Conservation (phyloP, 1,284 basidiomycete genomes). For the Fomes fomentarius region DNA sequence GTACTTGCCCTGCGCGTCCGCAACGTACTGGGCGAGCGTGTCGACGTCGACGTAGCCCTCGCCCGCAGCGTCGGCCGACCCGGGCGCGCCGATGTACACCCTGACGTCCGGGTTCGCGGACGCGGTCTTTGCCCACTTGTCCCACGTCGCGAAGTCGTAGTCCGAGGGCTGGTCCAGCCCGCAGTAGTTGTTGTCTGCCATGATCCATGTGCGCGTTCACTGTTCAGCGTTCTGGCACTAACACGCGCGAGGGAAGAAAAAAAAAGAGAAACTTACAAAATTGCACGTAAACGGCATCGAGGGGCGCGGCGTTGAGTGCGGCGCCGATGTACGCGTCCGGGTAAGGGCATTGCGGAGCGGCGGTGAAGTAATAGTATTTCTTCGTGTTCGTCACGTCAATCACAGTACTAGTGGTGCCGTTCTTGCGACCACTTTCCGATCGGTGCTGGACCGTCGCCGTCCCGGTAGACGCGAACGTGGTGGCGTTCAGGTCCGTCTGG, state of each 20-base stretch:
- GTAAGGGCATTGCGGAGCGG: slow-evolving; percentile 61
- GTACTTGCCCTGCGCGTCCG: slow-evolving; percentile 46
- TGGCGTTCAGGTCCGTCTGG: slow-evolving; percentile 46
- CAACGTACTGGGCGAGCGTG: slow-evolving; percentile 47
- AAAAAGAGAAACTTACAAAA: slow-evolving; percentile 44
- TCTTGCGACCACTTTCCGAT: slow-evolving; percentile 2
- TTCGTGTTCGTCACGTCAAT: slow-evolving; percentile 12
- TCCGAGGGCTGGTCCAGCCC: slow-evolving; percentile 38
- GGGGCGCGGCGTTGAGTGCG: slow-evolving; percentile 52
- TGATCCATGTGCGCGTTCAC: no score
- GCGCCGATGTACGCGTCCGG: slow-evolving; percentile 58
- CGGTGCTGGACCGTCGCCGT: no score
- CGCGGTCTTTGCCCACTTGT: slow-evolving; percentile 57
- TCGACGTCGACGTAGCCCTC: slow-evolving; percentile 52
- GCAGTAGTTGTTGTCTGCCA: slow-evolving; percentile 63
- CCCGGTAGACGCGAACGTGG: slow-evolving; percentile 10
- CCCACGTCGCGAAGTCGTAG: slow-evolving; percentile 54
- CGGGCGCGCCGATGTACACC: slow-evolving; percentile 63
- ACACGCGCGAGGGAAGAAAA: no score
- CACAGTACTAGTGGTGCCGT: slow-evolving; percentile 5
- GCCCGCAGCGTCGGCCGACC: slow-evolving; percentile 46
- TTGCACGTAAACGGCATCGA: slow-evolving; percentile 67
- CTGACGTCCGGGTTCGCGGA: slow-evolving; percentile 61
- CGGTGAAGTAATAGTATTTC: slow-evolving; percentile 55
- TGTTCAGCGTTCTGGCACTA: no score